These are phyloP conservation scores for Peronospora tabacina DNA, from an alignment of 352 stramenopile species.

Conservation along the genomic window DNA sequence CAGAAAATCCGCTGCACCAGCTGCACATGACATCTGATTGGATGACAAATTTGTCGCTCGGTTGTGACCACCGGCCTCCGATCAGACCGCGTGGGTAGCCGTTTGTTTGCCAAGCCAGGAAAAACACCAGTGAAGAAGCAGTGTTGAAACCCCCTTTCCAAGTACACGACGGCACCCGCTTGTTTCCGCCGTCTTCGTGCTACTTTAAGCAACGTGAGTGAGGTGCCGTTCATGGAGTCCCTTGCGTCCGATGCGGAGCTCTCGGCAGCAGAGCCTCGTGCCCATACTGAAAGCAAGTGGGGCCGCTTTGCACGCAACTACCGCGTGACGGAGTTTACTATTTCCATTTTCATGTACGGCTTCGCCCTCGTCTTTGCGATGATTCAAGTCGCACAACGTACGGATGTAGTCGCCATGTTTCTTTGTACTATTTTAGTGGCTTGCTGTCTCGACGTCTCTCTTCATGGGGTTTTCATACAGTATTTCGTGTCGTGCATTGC, in stretches of 20 bases:
- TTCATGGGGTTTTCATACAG: not conserved
- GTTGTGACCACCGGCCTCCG: too few species aligned
- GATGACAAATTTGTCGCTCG: too few species aligned
- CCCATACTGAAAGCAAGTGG: conserved; percentile 12
- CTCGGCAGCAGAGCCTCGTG: conserved; percentile 2
- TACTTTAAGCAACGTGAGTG: conserved; percentile 26
- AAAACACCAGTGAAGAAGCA: conserved; percentile 22
- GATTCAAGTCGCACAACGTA: conserved; percentile 34
- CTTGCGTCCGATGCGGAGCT: conserved; percentile 19
- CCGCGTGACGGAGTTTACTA: conserved; percentile 28
- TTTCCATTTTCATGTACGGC: conserved; percentile 31
- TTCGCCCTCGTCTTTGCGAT: conserved; percentile 34
- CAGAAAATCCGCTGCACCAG: too few species aligned
- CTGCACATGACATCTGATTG: too few species aligned
- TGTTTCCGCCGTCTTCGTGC: conserved; percentile 9
- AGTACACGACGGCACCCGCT: too few species aligned
- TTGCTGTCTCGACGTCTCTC: not conserved
- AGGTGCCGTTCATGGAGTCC: conserved; percentile 33
- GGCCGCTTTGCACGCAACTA: conserved; percentile 20
- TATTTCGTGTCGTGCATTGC: not conserved
- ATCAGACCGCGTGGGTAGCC: too few species aligned
- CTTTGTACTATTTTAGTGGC: not conserved
- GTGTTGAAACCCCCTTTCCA: conserved; percentile 22
- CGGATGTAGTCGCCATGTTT: not conserved
- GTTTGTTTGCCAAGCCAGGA: conserved; percentile 17